A percentile compares a stretch with the other conserved stretches of the same genome.
phyloP scores from a whole-genome alignment of 768 basidiomycete species.

The Serpula lacrymans region DNA sequence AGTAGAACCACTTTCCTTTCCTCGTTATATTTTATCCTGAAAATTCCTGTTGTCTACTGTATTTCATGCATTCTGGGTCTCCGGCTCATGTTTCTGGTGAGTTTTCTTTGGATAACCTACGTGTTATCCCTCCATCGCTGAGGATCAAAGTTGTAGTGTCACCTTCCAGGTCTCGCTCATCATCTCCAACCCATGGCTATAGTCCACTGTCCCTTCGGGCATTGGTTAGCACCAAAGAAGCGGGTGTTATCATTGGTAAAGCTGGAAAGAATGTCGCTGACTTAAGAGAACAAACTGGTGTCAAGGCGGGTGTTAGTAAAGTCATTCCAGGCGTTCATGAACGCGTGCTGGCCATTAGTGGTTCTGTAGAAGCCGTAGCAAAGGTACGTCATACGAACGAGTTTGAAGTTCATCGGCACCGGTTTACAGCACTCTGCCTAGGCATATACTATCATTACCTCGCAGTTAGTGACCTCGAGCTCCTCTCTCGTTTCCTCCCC shows the following conservation, averaged over 20 bases:
- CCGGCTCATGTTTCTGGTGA: not conserved
- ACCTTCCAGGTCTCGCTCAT: constrained; percentile 68
- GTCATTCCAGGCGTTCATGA: constrained; percentile 98
- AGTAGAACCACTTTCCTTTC: too few species aligned
- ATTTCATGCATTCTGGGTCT: constrained; percentile 14
- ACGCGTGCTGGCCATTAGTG: constrained; percentile 92
- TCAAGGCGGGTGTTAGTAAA: constrained; percentile 98
- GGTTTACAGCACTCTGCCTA: too few species aligned
- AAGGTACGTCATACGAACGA: constrained; percentile 51
- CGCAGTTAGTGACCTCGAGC: constrained; percentile 81
- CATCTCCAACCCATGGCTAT: constrained; percentile 58
- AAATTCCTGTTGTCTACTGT: constrained; percentile 12
- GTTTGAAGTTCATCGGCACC: too few species aligned
- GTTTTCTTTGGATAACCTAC: not conserved
- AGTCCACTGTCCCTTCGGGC: constrained; percentile 89
- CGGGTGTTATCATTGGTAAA: constrained; percentile 95
- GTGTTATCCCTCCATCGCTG: too few species aligned
- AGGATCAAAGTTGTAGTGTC: constrained; percentile 46
- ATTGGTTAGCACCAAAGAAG: constrained; percentile 95
- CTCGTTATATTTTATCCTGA: constrained; percentile 13
- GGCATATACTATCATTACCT: constrained; percentile 95
- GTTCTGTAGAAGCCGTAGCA: constrained; percentile 88
- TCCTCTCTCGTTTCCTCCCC: constrained; percentile 60
- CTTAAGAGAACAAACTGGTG: constrained; percentile 90
- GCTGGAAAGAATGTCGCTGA: constrained; percentile 97